Evolutionary conservation across 305 asterid genomes (phyloP), one percentile per base, ranked within the genome.

Genomic region (Fraxinus sp.): DNA sequence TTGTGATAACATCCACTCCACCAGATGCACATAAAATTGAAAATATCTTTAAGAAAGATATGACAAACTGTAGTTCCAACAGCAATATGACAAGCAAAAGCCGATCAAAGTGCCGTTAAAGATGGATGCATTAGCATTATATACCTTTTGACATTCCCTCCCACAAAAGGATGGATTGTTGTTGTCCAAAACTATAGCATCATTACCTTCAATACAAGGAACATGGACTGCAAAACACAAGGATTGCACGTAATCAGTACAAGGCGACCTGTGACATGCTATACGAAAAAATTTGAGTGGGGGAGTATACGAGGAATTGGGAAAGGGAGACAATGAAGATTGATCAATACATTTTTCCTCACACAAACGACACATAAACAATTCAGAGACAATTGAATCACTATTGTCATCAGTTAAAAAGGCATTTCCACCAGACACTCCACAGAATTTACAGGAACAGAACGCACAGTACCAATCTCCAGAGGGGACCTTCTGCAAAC

Each of bases 371-470:
- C 99, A 97, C 77, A 86, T 82, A 79, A 85, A 77, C 81, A 91
- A 80, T 66, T 90, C 93, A 83, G 87, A 85, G 80, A 85, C 87
- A 24, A 32, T 32, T 80, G 79, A 74, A 81, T 79, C 80, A 3
- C 74, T 82, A 46, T 79, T 88, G 78, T 85, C 90, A 80, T 88
- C 92, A 76, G 73, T 81, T 55, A 55, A 73, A 62, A 81, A 88
- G 82, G 88, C 79, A 75, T 70, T 88, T 86, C 86, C 88, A 78
- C 85, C 88, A 76, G 92, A 90, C 84, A 82, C 36, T 84, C 93
- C 98, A 89, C 99, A 97, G 87, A 92, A 91, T 80, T 94, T 94
- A 93, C 99, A 97, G 66, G 97, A 90, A 89, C 99, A 97, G 85
- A 92, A 90, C 35, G 90, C 84, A 77, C 98, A 97, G 75, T 87